phyloP scores from a whole-genome alignment of 768 basidiomycete genomes.

The Lactarius sanguifluus region DNA sequence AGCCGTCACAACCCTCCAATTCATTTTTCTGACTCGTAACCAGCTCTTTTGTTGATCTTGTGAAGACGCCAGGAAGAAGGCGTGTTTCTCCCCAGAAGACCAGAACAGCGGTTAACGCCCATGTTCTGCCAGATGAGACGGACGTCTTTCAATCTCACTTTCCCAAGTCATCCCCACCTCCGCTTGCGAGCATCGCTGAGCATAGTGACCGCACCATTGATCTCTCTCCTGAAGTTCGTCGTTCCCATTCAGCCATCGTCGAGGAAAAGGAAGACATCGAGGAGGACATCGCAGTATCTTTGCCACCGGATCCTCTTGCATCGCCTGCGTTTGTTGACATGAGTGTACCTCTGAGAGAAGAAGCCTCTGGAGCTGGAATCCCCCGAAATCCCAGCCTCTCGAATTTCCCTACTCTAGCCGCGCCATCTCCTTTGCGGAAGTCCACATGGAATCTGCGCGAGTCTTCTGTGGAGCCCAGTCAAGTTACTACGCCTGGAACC shows the following conservation, averaged over 20 bases:
- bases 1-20: not conserved
- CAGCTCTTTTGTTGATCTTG: conserved; percentile 73
- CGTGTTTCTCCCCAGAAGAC: conserved; percentile 54
- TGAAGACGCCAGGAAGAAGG: conserved; percentile 81
- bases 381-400: conserved; percentile 44
- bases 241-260: conserved; percentile 1
- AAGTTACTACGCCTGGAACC: conserved; percentile 38
- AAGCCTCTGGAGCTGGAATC: conserved; percentile 32
- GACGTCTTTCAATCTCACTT: conserved; percentile 20
- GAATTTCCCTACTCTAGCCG: conserved; percentile 64
- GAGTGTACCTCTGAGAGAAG: conserved; percentile 31
- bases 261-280: conserved; percentile 23
- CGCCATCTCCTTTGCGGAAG: conserved; percentile 67
- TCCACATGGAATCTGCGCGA: conserved; percentile 56
- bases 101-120: conserved; percentile 38
- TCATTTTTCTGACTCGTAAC: conserved; percentile 8
- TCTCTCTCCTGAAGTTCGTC: not conserved
- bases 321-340: conserved; percentile 23
- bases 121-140: conserved; percentile 71
- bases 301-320: conserved; percentile 12
- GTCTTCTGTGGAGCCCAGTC: conserved; percentile 32
- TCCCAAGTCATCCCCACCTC: conserved; percentile 10
- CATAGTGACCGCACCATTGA: not conserved
- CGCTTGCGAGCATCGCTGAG: not conserved
- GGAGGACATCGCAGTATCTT: not conserved